Percentiles rank a stretch among this genome's conserved stretches.
These are phyloP conservation scores for Phaeosphaeriaceae sp. DNA, from an alignment of 2,329 filamentous ascomycete species.

Conservation along the genomic window DNA sequence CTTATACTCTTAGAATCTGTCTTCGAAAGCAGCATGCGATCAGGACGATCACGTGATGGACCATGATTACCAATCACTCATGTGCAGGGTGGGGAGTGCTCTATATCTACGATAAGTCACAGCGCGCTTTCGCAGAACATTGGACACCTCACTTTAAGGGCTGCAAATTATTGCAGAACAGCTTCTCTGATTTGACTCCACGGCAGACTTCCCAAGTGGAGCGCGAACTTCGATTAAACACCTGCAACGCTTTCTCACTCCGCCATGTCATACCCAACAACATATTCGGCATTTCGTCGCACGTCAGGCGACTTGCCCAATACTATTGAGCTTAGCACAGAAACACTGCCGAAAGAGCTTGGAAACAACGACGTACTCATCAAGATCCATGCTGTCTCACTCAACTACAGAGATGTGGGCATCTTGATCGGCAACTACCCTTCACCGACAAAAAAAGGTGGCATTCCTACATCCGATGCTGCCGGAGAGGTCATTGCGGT, in stretches of 20 bases:
- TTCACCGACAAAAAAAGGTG: constrained; percentile 10
- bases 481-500: constrained; percentile 14
- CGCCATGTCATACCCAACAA: not conserved
- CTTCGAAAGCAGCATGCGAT: not conserved
- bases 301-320: not conserved
- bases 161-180: not conserved
- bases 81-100: not conserved
- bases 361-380: constrained; percentile 18
- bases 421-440: constrained; percentile 19
- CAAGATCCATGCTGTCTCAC: constrained; percentile 17
- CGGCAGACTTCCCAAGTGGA: not conserved
- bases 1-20: not conserved
- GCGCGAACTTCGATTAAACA: not conserved
- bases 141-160: too few relatives aligned
- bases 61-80: not conserved
- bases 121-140: too few relatives aligned
- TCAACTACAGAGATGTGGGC: constrained; percentile 24
- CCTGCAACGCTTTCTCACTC: not conserved
- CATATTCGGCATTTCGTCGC: not conserved
- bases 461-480: constrained; percentile 23
- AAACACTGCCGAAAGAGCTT: not conserved
- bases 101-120: too few relatives aligned
- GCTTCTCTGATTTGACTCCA: not conserved
- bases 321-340: not conserved
- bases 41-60: not conserved